Percentiles rank a stretch among this genome's conserved stretches.
phyloP scores from a whole-genome alignment of 1,139 yeast genomes.

The Suhomyces chickasaworum region DNA sequence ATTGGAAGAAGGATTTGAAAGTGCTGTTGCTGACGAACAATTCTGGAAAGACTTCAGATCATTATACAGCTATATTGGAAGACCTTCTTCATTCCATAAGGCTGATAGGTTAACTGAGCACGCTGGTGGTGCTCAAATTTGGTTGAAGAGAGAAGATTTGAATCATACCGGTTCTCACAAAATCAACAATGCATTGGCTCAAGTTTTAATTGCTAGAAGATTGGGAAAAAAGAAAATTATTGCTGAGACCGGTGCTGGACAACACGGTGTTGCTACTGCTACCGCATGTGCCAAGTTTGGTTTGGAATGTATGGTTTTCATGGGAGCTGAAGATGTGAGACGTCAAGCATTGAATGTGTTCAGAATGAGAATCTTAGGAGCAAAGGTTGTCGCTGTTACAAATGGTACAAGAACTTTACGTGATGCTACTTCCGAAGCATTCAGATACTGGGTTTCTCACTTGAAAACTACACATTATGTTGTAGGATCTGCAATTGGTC shows the following conservation, averaged over 20 bases:
- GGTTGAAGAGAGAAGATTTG: slow-evolving; percentile 97
- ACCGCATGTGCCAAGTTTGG: slow-evolving; percentile 99
- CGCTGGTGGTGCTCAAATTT: slow-evolving; percentile 95
- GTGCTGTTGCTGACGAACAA: slow-evolving; percentile 80
- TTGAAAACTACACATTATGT: slow-evolving; percentile 86
- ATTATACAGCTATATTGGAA: slow-evolving; percentile 84
- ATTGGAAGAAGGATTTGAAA: slow-evolving; percentile 83
- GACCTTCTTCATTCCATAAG: slow-evolving; percentile 90
- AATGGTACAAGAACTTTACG: slow-evolving; percentile 95
- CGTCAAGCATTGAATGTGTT: slow-evolving; percentile 97
- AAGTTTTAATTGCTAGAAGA: slow-evolving; percentile 86
- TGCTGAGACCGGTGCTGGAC: slow-evolving; percentile 99
- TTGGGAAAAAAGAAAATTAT: slow-evolving; percentile 87
- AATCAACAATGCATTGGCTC: slow-evolving; percentile 95
- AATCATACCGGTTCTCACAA: slow-evolving; percentile 98
- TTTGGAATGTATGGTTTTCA: slow-evolving; percentile 88
- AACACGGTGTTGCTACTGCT: slow-evolving; percentile 99
- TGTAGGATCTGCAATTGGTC: slow-evolving; percentile 98
- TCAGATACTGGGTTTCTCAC: slow-evolving; percentile 92
- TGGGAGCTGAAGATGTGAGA: slow-evolving; percentile 99
- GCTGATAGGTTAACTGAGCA: slow-evolving; percentile 88
- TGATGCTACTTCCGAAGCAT: slow-evolving; percentile 97
- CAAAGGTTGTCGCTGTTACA: slow-evolving; percentile 88
- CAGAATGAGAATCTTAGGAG: slow-evolving; percentile 96
- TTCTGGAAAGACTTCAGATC: slow-evolving; percentile 93